Evolutionary conservation across 768 basidiomycete genomes (phyloP).

Genomic region (Macrolepiota dolichaula): DNA sequence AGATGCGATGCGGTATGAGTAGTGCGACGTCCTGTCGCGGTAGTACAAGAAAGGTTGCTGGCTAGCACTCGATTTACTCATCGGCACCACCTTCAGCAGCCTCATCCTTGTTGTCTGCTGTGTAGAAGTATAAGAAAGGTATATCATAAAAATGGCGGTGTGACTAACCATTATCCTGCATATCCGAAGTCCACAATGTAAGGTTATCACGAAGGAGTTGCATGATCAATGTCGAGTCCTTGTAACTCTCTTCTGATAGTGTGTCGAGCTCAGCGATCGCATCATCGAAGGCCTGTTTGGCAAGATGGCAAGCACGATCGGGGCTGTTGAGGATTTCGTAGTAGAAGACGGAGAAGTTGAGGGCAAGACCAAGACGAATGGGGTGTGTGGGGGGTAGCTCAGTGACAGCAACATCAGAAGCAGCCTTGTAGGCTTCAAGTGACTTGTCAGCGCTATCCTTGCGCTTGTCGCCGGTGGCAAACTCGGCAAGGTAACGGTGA

Average conservation of each 20-base stretch:
- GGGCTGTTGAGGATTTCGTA: conserved; percentile 99
- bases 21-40: conserved; percentile 3
- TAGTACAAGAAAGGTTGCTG: neutral
- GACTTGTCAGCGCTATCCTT: conserved; percentile 98
- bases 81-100: conserved; percentile 57
- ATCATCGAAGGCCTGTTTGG: conserved; percentile 98
- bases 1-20: conserved; percentile 11
- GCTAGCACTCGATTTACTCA: conserved; percentile 41
- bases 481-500: conserved; percentile 98
- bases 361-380: conserved; percentile 95
- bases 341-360: conserved; percentile 99
- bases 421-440: conserved; percentile 95
- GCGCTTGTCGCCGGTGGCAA: conserved; percentile 96
- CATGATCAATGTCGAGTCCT: conserved; percentile 97
- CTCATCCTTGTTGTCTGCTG: conserved; percentile 69
- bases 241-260: conserved; percentile 97
- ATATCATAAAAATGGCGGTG: neutral
- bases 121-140: conserved; percentile 15
- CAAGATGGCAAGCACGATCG: conserved; percentile 96
- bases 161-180: conserved; percentile 84
- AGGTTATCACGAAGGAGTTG: conserved; percentile 97
- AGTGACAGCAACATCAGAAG: conserved; percentile 93
- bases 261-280: conserved; percentile 99
- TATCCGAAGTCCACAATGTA: conserved; percentile 97
- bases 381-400: conserved; percentile 96